phyloP scores from a whole-genome alignment of 1,284 basidiomycete genomes.

The Naganishia liquefaciens region DNA sequence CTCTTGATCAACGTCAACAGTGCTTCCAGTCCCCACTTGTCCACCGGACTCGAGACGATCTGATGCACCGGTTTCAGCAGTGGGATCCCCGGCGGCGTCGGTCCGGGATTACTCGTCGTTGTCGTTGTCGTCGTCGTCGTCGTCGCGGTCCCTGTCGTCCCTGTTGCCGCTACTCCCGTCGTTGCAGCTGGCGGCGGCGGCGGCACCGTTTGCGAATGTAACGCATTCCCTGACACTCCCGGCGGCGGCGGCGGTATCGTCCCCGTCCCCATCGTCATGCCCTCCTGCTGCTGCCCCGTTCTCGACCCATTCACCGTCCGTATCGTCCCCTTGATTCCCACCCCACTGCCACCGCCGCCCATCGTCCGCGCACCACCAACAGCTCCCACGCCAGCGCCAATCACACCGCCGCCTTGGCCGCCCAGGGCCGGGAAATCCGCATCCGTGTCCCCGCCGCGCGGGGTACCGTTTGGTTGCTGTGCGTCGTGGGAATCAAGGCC shows the following conservation, averaged over 20 bases:
- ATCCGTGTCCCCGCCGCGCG: slow-evolving; percentile 9
- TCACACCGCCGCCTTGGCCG: neutral
- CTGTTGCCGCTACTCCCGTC: slow-evolving; percentile 34
- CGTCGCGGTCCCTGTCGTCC: slow-evolving; percentile 34
- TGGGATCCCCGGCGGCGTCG: slow-evolving; percentile 48
- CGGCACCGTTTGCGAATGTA: slow-evolving; percentile 31
- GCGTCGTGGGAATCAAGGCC: slow-evolving; percentile 5
- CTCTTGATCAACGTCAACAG: slow-evolving; percentile 85
- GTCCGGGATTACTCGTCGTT: slow-evolving; percentile 28
- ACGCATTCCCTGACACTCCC: neutral
- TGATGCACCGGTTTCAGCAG: slow-evolving; percentile 82
- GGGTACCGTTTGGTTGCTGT: neutral
- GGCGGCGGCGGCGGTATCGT: slow-evolving; percentile 17
- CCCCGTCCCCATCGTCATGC: neutral
- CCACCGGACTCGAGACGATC: slow-evolving; percentile 87
- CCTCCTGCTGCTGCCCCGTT: neutral
- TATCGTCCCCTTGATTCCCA: slow-evolving; percentile 3
- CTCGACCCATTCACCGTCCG: neutral
- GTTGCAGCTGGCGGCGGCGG: neutral
- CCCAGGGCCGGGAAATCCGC: slow-evolving; percentile 21
- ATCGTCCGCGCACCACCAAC: too few species aligned
- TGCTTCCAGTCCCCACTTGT: slow-evolving; percentile 90
- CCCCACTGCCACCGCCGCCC: neutral
- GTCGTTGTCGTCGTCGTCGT: slow-evolving; percentile 35
- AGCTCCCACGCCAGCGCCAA: neutral